Evolutionary conservation across 192 early-diverging fungal species (phyloP).

Genomic region (Podila horticola): DNA sequence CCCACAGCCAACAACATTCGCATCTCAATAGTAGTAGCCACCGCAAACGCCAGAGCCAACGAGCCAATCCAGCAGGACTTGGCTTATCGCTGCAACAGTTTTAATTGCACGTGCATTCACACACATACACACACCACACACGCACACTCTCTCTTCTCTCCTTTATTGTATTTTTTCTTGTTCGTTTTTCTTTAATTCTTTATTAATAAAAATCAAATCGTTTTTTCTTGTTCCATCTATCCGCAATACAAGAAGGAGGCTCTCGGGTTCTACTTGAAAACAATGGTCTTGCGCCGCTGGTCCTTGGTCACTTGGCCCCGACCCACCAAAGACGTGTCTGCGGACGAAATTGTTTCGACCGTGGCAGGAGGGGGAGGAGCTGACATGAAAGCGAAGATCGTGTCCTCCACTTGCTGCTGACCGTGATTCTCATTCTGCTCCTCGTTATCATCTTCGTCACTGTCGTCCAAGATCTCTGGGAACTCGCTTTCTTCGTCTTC

Average conservation of each 20-base stretch:
- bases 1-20: neutral
- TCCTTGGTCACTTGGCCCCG: constrained; percentile 8
- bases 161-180: neutral
- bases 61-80: neutral
- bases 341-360: neutral
- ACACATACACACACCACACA: too few species aligned
- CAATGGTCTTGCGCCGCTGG: constrained; percentile 32
- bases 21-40: constrained; percentile 3
- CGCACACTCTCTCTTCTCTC: neutral
- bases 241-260: neutral
- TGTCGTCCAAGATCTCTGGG: constrained; percentile 34
- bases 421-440: constrained; percentile 5
- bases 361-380: neutral
- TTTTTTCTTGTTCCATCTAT: neutral
- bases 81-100: constrained; percentile 14
- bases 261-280: constrained; percentile 10
- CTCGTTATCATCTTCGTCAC: constrained; percentile 33
- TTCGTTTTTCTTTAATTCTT: neutral
- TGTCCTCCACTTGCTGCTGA: neutral
- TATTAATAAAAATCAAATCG: neutral
- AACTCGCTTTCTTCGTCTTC: constrained; percentile 23
- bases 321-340: neutral
- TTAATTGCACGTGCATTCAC: neutral
- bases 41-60: constrained; percentile 25
- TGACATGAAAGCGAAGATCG: neutral